Evolutionary conservation across 805 yeast genomes (phyloP).

Genomic region (Suhomyces sp.): DNA sequence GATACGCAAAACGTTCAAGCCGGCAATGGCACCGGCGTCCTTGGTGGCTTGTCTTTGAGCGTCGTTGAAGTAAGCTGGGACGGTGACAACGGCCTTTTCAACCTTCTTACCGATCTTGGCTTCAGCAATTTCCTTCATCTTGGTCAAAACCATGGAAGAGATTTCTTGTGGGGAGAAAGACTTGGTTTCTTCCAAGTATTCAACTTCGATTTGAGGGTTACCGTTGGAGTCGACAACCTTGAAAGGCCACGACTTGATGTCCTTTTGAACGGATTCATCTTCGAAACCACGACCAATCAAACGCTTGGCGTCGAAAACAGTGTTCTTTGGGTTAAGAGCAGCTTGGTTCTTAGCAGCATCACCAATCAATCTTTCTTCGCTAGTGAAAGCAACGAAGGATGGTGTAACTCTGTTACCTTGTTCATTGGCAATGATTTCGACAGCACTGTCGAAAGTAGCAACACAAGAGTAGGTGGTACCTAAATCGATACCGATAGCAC

Average conservation of each 20-base stretch:
- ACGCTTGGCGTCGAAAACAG: conserved; percentile 50
- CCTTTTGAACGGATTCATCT: conserved; percentile 60
- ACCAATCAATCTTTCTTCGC: conserved; percentile 51
- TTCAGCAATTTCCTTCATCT: conserved; percentile 75
- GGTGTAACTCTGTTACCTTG: conserved; percentile 54
- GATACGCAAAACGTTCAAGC: conserved; percentile 48
- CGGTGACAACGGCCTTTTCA: conserved; percentile 48
- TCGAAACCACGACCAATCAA: conserved; percentile 59
- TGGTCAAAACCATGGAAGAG: conserved; percentile 48
- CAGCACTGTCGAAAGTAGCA: conserved; percentile 49
- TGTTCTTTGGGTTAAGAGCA: conserved; percentile 49
- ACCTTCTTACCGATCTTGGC: conserved; percentile 80
- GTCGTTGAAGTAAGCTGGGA: conserved; percentile 50
- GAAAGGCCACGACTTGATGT: conserved; percentile 49
- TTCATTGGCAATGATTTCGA: conserved; percentile 49
- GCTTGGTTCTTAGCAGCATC: conserved; percentile 52
- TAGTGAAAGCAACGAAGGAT: conserved; percentile 48
- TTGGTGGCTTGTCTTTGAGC: conserved; percentile 52
- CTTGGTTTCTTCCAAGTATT: conserved; percentile 47
- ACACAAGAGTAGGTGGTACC: conserved; percentile 53
- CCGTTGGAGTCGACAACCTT: conserved; percentile 44
- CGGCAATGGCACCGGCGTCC: conserved; percentile 52
- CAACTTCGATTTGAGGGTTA: conserved; percentile 47
- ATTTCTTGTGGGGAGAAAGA: conserved; percentile 48
- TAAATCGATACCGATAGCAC: conserved; percentile 61